Evolutionary conservation across 106 monocot species (phyloP), one percentile per base, ranked within the genome.

Genomic region (Xerophyta viscosa): DNA sequence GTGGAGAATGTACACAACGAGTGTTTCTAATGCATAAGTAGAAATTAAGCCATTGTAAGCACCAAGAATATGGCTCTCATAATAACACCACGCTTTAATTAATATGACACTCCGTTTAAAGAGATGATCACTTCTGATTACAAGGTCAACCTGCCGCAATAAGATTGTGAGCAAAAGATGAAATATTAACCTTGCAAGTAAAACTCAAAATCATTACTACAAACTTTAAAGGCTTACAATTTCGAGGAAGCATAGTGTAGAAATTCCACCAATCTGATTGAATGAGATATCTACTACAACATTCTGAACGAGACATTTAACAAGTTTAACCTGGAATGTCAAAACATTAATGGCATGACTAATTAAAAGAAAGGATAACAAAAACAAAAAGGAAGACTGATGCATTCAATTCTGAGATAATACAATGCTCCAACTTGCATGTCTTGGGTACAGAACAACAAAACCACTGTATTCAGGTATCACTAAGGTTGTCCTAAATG

Each of bases 31-130:
- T n/a, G 93, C 93, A 84, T 94, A 94, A 0, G 93, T 94, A 37
- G 93, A 88, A 46, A 94, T 75, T 24, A 94, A 49, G 61, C 88
- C 84, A 65, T 88, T 83, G 56, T 94, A 81, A 52, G 93, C 87
- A 67, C 93, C 93, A 65, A 94, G 93, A 75, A 94, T 88, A 27
- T 82, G 88, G 26, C 93, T 94, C 45, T 94, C 93, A 66, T 94
- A 94, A 66, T 94, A 88, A 48, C 93, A 94, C 93, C 93, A 94
- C 19, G 84, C 74, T 71, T 94, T 94, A 59, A 94, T 81, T 46
- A 94, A 58, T 75, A 88, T 69, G 63, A 94, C 81, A 57, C 88
- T 94, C 39, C 81, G 66, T 54, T 88, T 94, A 52, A 94, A 88
- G 9, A 94, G 72, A 67, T 94, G 71, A 31, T 94, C 57, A 45